Conservation (phyloP, 805 yeast species). For the Lipomyces sp. region DNA sequence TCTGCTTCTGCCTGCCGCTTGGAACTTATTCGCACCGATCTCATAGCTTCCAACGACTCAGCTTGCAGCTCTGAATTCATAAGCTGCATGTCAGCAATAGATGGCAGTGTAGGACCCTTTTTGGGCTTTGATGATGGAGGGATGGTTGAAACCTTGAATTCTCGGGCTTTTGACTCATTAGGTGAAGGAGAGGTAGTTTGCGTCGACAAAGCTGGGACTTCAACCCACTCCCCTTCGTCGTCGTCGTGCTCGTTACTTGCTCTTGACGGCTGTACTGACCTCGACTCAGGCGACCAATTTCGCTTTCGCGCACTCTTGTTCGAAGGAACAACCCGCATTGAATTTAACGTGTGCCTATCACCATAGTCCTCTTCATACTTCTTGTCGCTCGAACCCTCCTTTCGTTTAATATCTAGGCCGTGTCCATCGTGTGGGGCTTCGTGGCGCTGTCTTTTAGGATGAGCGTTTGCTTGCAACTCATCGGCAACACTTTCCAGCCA, state of each 20-base stretch:
- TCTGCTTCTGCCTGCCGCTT: slow-evolving; percentile 1
- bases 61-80: slow-evolving; percentile 17
- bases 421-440: background rate
- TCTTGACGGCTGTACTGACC: background rate
- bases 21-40: slow-evolving; percentile 10
- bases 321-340: background rate
- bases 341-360: background rate
- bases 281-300: background rate
- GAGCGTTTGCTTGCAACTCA: slow-evolving; percentile 2
- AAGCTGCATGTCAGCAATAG: slow-evolving; percentile 20
- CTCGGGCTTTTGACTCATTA: slow-evolving; percentile 18
- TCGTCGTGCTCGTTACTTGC: background rate
- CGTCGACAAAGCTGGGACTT: slow-evolving; percentile 1
- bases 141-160: slow-evolving; percentile 24
- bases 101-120: slow-evolving; percentile 29
- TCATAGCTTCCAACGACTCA: slow-evolving; percentile 20
- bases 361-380: background rate
- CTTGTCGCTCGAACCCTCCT: background rate
- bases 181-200: background rate
- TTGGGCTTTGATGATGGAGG: slow-evolving; percentile 11
- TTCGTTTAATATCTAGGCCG: background rate
- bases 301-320: background rate
- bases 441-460: background rate
- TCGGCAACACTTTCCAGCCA: slow-evolving; percentile 13
- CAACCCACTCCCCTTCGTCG: slow-evolving; percentile 19